Conservation (phyloP, 2,329 filamentous ascomycete genomes). For the Diaporthe citri region DNA sequence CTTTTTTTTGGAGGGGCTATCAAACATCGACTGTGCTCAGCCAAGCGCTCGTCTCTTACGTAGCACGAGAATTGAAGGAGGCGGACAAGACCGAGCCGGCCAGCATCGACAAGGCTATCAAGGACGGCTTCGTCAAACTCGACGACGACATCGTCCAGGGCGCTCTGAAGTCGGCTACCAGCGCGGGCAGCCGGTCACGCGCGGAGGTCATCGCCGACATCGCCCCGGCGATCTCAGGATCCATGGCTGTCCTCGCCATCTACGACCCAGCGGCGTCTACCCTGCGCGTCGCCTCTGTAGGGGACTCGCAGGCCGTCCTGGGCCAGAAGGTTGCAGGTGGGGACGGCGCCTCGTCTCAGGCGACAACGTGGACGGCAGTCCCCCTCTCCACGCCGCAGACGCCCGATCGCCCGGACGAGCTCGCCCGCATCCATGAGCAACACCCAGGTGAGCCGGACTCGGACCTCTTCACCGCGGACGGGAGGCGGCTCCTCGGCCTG, state of each 20-base stretch:
- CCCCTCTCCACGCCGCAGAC: constrained; percentile 75
- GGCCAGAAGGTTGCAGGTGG: constrained; percentile 55
- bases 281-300: constrained; percentile 74
- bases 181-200: constrained; percentile 41
- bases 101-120: constrained; percentile 67
- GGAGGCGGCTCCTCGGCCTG: constrained; percentile 70
- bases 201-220: constrained; percentile 50
- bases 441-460: constrained; percentile 72
- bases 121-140: constrained; percentile 66
- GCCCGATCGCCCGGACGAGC: constrained; percentile 71
- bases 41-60: constrained; percentile 55
- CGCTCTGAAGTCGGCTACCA: constrained; percentile 49
- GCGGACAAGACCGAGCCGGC: constrained; percentile 52
- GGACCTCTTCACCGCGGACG: constrained; percentile 62
- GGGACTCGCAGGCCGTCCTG: constrained; percentile 76
- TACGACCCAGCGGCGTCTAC: constrained; percentile 67
- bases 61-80: constrained; percentile 52
- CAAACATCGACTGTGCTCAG: constrained; percentile 57
- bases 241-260: constrained; percentile 73
- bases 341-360: constrained; percentile 44
- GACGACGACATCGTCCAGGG: constrained; percentile 66
- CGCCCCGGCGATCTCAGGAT: constrained; percentile 61
- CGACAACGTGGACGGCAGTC: constrained; percentile 60
- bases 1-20: constrained; percentile 50
- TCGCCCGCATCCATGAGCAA: constrained; percentile 63